Base-by-base conservation (phyloP, 257 asterid species). In the Primulina tabacum region DNA sequence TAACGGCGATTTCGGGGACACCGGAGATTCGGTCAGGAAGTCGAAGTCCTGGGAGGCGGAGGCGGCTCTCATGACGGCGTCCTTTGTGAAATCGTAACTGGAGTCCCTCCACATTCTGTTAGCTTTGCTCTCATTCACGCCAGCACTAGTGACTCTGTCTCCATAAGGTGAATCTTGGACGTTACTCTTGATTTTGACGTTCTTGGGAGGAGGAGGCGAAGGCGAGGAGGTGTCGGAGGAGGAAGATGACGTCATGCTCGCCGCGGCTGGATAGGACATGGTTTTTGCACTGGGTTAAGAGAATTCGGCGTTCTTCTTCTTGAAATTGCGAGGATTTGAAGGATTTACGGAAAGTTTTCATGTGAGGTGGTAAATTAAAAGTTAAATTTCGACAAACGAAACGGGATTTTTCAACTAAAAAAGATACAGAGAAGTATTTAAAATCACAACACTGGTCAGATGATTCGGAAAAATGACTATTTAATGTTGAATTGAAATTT, bases 21-120 rank as follows among this genome's bases (percentile, higher is more conserved):
- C 24, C 26, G 89, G 91, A 0, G 88, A 83, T 3, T 83, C 88
- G 47, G 77, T 4, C 8, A 63, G 61, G 71, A 83, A 83, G 60
- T 80, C 88, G 69, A 84, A 84, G 63, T 84, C 86, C 68, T 59
- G 60, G 24, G 88, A 84, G 47, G 5, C 62, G 8, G 84, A 76
- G 58, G 88, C 86, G 71, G 82, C 83, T 43, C 43, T 78, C 86
- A 78, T 78, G 0, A 81, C 81, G 73, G 88, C 82, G 81, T 83
- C 88, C 74, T 81, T 81, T 0, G 86, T 20, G 88, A 81, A 83
- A 55, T 81, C 88, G 84, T 78, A 83, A 35, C 84, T 83, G 59
- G 82, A 71, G 63, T 66, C 83, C 50, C 82, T 69, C 73, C 86
- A 69, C 75, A 80, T 71, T 70, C 71, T 75, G 80, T 17, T 64